These are phyloP conservation scores for Nannizzia gypsea DNA, from an alignment of 2,329 filamentous ascomycete genomes.

Conservation along the genomic window DNA sequence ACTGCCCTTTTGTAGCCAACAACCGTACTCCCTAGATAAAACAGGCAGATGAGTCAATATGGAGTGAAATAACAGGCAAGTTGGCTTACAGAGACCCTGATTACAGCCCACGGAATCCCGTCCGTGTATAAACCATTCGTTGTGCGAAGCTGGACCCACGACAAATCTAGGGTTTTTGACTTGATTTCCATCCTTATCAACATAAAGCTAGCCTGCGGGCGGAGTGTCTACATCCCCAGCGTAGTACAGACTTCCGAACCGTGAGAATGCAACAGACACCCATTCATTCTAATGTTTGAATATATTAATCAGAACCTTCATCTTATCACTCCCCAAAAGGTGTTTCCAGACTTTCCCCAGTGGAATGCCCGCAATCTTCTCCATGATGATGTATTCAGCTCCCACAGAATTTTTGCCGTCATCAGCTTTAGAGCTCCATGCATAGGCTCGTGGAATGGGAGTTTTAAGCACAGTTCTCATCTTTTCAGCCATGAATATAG, in stretches of 20 bases:
- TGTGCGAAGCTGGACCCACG: conserved; percentile 19
- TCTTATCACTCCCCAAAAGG: conserved; percentile 17
- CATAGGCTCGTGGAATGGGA: conserved; percentile 12
- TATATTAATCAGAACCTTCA: conserved; percentile 20
- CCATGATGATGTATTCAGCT: conserved; percentile 19
- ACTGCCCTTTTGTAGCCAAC: conserved; percentile 19
- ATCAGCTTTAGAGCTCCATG: conserved; percentile 13
- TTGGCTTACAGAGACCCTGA: conserved; percentile 19
- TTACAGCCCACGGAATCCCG: conserved; percentile 18
- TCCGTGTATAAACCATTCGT: conserved; percentile 20
- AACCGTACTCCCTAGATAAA: conserved; percentile 17
- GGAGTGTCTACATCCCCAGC: conserved; percentile 14
- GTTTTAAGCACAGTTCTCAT: conserved; percentile 13
- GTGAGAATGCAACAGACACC: conserved; percentile 21
- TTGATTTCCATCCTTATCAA: conserved; percentile 16
- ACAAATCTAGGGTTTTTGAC: conserved; percentile 17
- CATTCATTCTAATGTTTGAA: conserved; percentile 20
- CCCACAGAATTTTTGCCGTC: conserved; percentile 12
- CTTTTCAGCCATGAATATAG: background rate
- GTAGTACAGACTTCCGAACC: conserved; percentile 23
- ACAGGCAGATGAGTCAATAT: conserved; percentile 10
- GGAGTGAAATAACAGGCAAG: background rate
- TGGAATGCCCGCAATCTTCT: conserved; percentile 17
- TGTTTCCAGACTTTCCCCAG: conserved; percentile 17
- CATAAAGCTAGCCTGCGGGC: conserved; percentile 14